phyloP scores from a whole-genome alignment of 2,329 filamentous ascomycete species.

The Herpotrichia juniperi region DNA sequence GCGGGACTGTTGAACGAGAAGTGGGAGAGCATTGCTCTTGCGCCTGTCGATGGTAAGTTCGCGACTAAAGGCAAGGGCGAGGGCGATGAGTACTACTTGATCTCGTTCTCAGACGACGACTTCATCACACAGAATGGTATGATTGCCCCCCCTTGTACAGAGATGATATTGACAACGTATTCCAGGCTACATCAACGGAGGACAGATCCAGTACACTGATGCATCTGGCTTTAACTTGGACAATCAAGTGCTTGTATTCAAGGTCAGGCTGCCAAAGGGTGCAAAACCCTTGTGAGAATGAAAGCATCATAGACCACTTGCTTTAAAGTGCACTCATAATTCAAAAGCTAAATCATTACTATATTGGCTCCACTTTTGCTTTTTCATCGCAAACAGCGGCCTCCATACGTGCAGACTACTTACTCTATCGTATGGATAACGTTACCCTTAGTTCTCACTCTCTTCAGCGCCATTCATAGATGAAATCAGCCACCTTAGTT shows the following conservation, averaged over 20 bases:
- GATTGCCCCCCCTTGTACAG: slow-evolving; percentile 10
- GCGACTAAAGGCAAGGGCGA: slow-evolving; percentile 43
- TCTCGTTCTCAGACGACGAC: slow-evolving; percentile 74
- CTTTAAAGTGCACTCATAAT: background rate
- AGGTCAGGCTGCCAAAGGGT: slow-evolving; percentile 56
- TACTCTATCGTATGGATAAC: background rate
- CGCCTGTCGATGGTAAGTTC: slow-evolving; percentile 57
- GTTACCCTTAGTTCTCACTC: background rate
- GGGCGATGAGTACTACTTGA: slow-evolving; percentile 71
- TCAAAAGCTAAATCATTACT: background rate
- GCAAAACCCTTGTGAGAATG: slow-evolving; percentile 32
- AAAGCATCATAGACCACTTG: background rate
- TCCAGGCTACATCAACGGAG: slow-evolving; percentile 62
- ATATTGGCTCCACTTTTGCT: background rate
- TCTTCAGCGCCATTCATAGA: background rate
- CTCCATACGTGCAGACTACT: background rate
- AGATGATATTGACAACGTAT: background rate
- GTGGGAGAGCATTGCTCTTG: slow-evolving; percentile 72
- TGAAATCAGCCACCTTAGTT: slow-evolving; percentile 2
- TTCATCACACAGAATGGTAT: slow-evolving; percentile 74
- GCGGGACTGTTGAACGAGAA: slow-evolving; percentile 72
- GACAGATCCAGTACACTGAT: slow-evolving; percentile 63
- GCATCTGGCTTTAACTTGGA: slow-evolving; percentile 63
- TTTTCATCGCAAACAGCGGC: background rate
- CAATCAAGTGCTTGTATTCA: slow-evolving; percentile 69